These are phyloP conservation scores for Cardiospermum halicacabum DNA, from an alignment of 345 rosid genomes.

Conservation along the genomic window DNA sequence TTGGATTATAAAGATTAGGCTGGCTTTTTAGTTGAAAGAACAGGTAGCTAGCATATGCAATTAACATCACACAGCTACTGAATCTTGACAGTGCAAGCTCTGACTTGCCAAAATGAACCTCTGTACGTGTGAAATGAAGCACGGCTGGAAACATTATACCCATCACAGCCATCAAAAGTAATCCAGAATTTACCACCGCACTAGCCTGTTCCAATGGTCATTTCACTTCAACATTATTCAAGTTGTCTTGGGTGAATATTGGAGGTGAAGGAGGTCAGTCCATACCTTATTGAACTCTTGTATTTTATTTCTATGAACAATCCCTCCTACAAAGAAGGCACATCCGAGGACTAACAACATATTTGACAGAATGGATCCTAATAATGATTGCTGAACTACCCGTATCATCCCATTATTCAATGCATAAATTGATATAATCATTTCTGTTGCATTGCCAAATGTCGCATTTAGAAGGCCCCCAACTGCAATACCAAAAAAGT, in stretches of 20 bases:
- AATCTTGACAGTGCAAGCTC: constrained; percentile 93
- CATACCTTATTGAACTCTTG: constrained; percentile 82
- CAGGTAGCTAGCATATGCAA: constrained; percentile 78
- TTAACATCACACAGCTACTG: constrained; percentile 87
- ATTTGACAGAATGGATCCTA: constrained; percentile 90
- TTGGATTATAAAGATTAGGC: constrained; percentile 40
- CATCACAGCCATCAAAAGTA: constrained; percentile 98
- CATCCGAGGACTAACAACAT: constrained; percentile 97
- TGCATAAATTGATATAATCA: constrained; percentile 88
- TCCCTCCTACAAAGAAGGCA: constrained; percentile 90
- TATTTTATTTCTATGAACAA: constrained; percentile 51
- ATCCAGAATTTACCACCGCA: constrained; percentile 81
- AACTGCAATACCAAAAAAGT: constrained; percentile 39
- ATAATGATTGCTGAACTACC: constrained; percentile 80
- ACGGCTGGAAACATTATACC: constrained; percentile 93
- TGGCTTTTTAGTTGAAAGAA: constrained; percentile 74
- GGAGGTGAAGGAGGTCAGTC: not conserved
- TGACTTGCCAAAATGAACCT: constrained; percentile 79
- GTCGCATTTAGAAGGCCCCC: constrained; percentile 95
- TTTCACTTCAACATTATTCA: not conserved
- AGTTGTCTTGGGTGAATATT: constrained; percentile 19
- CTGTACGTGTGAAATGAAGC: constrained; percentile 77
- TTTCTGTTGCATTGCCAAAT: constrained; percentile 91
- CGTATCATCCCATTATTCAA: constrained; percentile 70
- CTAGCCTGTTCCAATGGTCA: constrained; percentile 46